Conservation (phyloP, 2,329 filamentous ascomycete species). For the Microsporum canis region DNA sequence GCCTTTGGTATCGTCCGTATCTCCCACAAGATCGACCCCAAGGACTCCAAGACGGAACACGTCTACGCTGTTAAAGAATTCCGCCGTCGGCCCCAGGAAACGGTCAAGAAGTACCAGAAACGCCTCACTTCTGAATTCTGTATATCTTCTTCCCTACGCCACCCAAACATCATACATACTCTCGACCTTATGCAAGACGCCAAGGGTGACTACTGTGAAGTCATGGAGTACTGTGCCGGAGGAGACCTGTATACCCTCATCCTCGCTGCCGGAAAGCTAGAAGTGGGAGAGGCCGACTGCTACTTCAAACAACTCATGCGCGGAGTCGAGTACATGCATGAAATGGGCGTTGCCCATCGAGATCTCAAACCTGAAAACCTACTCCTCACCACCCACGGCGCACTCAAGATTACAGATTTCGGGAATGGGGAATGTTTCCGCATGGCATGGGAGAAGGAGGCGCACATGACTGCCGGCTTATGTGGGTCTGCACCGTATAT, state of each 20-base stretch:
- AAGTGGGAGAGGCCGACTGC: constrained; percentile 82
- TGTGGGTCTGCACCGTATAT: constrained; percentile 97
- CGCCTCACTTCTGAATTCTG: constrained; percentile 95
- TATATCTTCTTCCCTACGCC: constrained; percentile 90
- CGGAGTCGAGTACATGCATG: constrained; percentile 96
- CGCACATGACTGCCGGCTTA: constrained; percentile 94
- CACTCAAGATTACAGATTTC: constrained; percentile 95
- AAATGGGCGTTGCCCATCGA: constrained; percentile 96
- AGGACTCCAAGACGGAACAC: constrained; percentile 65
- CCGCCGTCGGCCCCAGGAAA: constrained; percentile 84
- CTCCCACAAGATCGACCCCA: constrained; percentile 86
- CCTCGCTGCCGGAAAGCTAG: constrained; percentile 79
- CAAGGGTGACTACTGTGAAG: constrained; percentile 96
- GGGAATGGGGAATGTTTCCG: constrained; percentile 98
- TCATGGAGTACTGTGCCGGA: constrained; percentile 98
- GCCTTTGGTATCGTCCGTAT: constrained; percentile 96
- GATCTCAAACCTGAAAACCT: constrained; percentile 96
- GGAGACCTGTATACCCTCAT: constrained; percentile 93
- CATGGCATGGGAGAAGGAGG: constrained; percentile 98
- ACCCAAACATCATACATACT: constrained; percentile 97
- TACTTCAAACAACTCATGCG: constrained; percentile 99
- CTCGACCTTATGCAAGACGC: constrained; percentile 89
- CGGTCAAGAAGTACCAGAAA: constrained; percentile 95
- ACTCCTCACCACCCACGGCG: constrained; percentile 80
- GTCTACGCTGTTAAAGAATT: constrained; percentile 98